Conservation (phyloP, 805 yeast genomes). For the Sugiyamaella floridensis region DNA sequence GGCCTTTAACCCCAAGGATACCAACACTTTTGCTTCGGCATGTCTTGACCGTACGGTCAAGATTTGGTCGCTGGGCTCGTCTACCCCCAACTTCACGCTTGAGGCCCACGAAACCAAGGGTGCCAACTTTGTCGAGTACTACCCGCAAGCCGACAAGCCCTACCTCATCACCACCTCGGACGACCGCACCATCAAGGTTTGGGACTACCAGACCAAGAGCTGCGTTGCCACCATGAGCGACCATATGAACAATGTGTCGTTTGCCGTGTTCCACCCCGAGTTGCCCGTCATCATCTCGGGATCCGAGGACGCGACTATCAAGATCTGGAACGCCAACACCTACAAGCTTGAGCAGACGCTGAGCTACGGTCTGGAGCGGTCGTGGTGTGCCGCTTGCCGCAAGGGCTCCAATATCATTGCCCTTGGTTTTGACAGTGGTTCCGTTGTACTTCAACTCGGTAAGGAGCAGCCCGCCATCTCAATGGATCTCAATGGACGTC, state of each 20-base stretch:
- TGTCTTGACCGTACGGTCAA: conserved; percentile 94
- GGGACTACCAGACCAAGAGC: conserved; percentile 97
- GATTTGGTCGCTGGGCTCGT: conserved; percentile 89
- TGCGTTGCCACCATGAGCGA: conserved; percentile 93
- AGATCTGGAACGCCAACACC: conserved; percentile 91
- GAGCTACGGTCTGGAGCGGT: conserved; percentile 88
- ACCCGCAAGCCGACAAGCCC: conserved; percentile 96
- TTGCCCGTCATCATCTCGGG: conserved; percentile 92
- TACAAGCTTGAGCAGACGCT: conserved; percentile 89
- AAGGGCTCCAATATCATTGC: conserved; percentile 74
- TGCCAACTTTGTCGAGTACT: conserved; percentile 92
- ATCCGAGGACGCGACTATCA: conserved; percentile 90
- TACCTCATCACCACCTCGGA: conserved; percentile 87
- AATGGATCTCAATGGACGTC: conserved; percentile 87
- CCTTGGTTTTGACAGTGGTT: conserved; percentile 92
- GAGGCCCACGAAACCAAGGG: conserved; percentile 89
- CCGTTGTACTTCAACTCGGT: conserved; percentile 81
- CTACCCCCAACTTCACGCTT: conserved; percentile 84
- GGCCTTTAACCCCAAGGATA: conserved; percentile 94
- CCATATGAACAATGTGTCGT: conserved; percentile 88
- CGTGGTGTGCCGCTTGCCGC: conserved; percentile 86
- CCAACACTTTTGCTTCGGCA: conserved; percentile 95
- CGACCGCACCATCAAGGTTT: conserved; percentile 78
- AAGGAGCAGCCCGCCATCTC: conserved; percentile 91
- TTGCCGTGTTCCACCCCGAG: conserved; percentile 97